phyloP scores from a whole-genome alignment of 1,284 basidiomycete genomes.

The Ustilago trichophora region DNA sequence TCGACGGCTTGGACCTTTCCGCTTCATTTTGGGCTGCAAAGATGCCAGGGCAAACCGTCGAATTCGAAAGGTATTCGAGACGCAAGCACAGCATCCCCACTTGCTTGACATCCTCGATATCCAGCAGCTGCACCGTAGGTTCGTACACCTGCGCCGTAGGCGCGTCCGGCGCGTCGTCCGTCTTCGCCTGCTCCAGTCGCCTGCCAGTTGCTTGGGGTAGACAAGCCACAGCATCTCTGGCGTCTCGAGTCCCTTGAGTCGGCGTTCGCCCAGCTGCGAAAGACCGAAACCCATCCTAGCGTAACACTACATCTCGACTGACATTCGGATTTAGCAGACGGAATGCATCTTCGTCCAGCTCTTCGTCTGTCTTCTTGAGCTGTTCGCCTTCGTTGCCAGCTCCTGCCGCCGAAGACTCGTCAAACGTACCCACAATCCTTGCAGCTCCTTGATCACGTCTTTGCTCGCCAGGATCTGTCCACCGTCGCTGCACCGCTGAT shows the following conservation, averaged over 20 bases:
- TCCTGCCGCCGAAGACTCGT: conserved; percentile 22
- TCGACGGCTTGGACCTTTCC: conserved; percentile 29
- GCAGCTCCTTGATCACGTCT: conserved; percentile 73
- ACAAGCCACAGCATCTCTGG: conserved; percentile 82
- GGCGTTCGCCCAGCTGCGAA: conserved; percentile 83
- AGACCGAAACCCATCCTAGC: conserved; percentile 79
- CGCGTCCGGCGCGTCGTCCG: conserved; percentile 66
- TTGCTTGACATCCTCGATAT: conserved; percentile 79
- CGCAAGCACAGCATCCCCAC: conserved; percentile 81
- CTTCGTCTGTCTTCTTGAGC: conserved; percentile 36
- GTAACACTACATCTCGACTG: conserved; percentile 74
- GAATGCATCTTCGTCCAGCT: conserved; percentile 64
- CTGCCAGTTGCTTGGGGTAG: conserved; percentile 80
- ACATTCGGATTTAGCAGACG: conserved; percentile 62
- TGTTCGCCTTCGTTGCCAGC: conserved; percentile 11
- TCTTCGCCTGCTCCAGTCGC: conserved; percentile 76
- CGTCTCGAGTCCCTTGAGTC: conserved; percentile 88
- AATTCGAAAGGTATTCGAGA: conserved; percentile 80
- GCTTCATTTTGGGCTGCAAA: conserved; percentile 32
- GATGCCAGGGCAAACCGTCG: conserved; percentile 70
- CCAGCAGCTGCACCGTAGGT: conserved; percentile 73
- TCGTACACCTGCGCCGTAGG: conserved; percentile 63
- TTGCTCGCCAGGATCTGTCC: conserved; percentile 94
- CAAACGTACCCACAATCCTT: conserved; percentile 53
- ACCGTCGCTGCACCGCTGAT: conserved; percentile 84